Conservation (phyloP, 225 moss, liverwort and hornwort species). For the Pleurozium schreberi region DNA sequence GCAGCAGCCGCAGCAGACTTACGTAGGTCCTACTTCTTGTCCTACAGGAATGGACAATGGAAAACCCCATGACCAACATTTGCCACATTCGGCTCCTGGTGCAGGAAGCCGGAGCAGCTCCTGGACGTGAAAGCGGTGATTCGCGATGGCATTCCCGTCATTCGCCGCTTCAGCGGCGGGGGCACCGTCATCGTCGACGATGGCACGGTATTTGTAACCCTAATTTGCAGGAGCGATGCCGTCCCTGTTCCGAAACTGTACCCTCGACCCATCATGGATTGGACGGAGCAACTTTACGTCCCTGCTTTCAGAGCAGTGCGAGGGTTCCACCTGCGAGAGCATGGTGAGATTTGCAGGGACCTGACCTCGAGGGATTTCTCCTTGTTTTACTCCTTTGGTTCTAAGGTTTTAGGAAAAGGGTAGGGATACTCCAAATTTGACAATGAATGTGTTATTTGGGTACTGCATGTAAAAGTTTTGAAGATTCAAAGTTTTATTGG, state of each 20-base stretch:
- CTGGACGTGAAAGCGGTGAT: slow-evolving; percentile 71
- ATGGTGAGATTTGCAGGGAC: slow-evolving; percentile 20
- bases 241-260: slow-evolving; percentile 63
- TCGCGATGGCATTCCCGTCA: slow-evolving; percentile 58
- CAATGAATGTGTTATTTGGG: neutral
- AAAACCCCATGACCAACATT: slow-evolving; percentile 15
- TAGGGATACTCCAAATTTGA: neutral
- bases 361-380: neutral
- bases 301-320: slow-evolving; percentile 61
- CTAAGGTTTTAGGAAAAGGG: too few species aligned
- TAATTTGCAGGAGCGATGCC: slow-evolving; percentile 68
- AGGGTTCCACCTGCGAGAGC: slow-evolving; percentile 74
- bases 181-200: slow-evolving; percentile 90
- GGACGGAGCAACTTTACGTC: slow-evolving; percentile 72
- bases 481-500: neutral
- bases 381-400: neutral
- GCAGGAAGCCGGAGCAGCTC: slow-evolving; percentile 82
- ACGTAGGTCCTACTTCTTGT: neutral
- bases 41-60: slow-evolving; percentile 4
- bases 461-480: neutral
- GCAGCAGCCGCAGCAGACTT: slow-evolving; percentile 3
- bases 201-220: slow-evolving; percentile 62
- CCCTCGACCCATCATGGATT: slow-evolving; percentile 87
- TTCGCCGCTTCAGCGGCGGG: slow-evolving; percentile 90
- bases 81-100: slow-evolving; percentile 29